Evolutionary conservation across 163 green algal genomes (phyloP).

Genomic region (Coccomyxa subellipsoidea): DNA sequence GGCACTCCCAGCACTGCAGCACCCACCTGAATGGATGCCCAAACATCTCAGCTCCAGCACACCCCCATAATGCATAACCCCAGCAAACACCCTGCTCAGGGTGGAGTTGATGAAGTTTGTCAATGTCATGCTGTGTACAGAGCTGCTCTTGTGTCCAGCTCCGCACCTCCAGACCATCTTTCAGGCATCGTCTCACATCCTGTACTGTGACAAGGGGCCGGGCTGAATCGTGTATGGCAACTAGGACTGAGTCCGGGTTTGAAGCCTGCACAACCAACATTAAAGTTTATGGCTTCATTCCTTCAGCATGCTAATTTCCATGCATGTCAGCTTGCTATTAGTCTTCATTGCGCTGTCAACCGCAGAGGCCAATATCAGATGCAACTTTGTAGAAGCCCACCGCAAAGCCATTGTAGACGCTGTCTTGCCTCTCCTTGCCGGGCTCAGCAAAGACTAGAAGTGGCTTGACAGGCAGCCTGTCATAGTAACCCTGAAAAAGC

Average conservation of each 20-base stretch:
- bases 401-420: conserved; percentile 81
- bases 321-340: too few relatives aligned
- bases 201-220: conserved; percentile 75
- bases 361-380: background rate
- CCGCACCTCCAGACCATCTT: conserved; percentile 49
- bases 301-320: too few relatives aligned
- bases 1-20: conserved; percentile 94
- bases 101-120: too few relatives aligned
- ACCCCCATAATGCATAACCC: too few relatives aligned
- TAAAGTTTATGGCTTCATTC: too few relatives aligned
- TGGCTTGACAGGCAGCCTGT: conserved; percentile 32
- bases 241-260: conserved; percentile 52
- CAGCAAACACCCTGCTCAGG: too few relatives aligned
- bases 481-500: conserved; percentile 29
- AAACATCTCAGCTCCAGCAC: too few relatives aligned
- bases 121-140: too few relatives aligned
- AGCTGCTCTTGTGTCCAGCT: too few relatives aligned
- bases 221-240: conserved; percentile 95
- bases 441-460: conserved; percentile 81
- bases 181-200: conserved; percentile 67
- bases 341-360: too few relatives aligned
- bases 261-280: conserved; percentile 34
- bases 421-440: conserved; percentile 93
- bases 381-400: conserved; percentile 10
- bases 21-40: conserved; percentile 50